These are phyloP conservation scores for Apiospora marii DNA, from an alignment of 2,329 filamentous ascomycete genomes.

Conservation along the genomic window DNA sequence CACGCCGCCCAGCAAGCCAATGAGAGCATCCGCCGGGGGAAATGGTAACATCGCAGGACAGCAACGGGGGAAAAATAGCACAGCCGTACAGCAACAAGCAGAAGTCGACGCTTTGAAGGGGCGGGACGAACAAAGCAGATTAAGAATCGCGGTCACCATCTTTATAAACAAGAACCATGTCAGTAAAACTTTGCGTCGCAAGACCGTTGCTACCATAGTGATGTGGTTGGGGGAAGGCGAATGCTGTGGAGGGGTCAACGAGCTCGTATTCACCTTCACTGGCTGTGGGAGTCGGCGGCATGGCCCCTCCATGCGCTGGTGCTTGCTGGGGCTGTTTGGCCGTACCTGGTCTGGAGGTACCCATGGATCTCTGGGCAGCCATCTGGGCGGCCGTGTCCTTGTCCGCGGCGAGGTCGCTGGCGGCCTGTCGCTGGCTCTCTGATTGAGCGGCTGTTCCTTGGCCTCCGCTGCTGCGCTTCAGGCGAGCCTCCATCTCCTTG, in stretches of 20 bases:
- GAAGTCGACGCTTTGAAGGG: conserved; percentile 22
- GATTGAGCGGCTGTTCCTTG: conserved; percentile 26
- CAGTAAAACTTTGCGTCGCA: conserved; percentile 49
- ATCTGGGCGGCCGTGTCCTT: conserved; percentile 35
- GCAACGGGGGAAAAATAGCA: background rate
- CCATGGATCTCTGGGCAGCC: conserved; percentile 36
- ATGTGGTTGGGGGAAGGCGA: conserved; percentile 21
- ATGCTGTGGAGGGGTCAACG: conserved; percentile 31
- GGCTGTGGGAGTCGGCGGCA: conserved; percentile 67
- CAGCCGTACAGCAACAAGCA: conserved; percentile 19
- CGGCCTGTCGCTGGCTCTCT: background rate
- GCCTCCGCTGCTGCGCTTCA: conserved; percentile 53
- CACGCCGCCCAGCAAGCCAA: conserved; percentile 1
- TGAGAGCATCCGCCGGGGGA: conserved; percentile 5
- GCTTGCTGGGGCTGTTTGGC: conserved; percentile 57
- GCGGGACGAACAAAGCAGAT: conserved; percentile 23
- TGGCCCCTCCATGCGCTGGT: conserved; percentile 61
- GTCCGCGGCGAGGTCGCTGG: conserved; percentile 31
- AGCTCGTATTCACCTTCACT: conserved; percentile 68
- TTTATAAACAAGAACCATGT: conserved; percentile 51
- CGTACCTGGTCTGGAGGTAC: conserved; percentile 60
- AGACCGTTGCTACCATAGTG: conserved; percentile 27
- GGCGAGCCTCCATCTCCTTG: conserved; percentile 82
- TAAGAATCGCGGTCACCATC: conserved; percentile 50
- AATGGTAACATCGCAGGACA: background rate